A percentile compares a stretch with the other conserved stretches of the same genome.
Evolutionary conservation across 2,329 filamentous ascomycete genomes (phyloP).

Genomic region (Diaporthe citrichinensis): DNA sequence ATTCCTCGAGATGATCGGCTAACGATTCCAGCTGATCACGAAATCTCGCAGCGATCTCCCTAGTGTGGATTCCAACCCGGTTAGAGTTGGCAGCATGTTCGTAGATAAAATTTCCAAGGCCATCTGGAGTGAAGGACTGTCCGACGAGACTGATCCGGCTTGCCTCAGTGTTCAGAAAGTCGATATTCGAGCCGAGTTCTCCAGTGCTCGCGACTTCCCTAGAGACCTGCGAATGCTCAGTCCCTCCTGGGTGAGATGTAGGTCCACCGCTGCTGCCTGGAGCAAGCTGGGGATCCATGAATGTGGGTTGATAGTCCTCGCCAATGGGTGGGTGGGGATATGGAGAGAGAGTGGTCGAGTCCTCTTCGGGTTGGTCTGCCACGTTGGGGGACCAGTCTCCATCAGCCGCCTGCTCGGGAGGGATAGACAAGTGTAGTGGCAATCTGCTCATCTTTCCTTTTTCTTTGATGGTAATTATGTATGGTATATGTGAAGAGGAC

Average conservation of each 20-base stretch:
- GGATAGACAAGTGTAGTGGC: background rate
- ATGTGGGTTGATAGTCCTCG: background rate
- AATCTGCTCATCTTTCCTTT: background rate
- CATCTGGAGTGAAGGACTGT: too few relatives aligned
- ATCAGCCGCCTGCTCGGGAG: too few relatives aligned
- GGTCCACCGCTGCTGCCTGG: background rate
- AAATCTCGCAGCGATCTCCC: background rate
- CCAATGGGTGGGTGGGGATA: background rate
- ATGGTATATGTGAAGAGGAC: background rate
- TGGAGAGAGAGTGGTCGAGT: background rate
- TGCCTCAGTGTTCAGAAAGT: too few relatives aligned
- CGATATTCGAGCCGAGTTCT: background rate
- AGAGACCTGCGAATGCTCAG: background rate
- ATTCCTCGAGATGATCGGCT: background rate
- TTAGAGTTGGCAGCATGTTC: background rate
- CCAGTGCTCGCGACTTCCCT: background rate
- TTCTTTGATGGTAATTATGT: background rate
- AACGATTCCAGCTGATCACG: background rate
- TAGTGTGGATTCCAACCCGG: background rate
- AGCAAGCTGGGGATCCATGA: fast-evolving
- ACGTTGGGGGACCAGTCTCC: background rate
- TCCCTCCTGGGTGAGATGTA: background rate
- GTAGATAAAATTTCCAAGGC: too few relatives aligned
- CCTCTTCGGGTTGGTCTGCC: background rate
- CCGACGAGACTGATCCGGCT: too few relatives aligned